These are phyloP conservation scores for Canariomyces notabilis DNA, from an alignment of 2,329 filamentous ascomycete genomes.

Conservation along the genomic window DNA sequence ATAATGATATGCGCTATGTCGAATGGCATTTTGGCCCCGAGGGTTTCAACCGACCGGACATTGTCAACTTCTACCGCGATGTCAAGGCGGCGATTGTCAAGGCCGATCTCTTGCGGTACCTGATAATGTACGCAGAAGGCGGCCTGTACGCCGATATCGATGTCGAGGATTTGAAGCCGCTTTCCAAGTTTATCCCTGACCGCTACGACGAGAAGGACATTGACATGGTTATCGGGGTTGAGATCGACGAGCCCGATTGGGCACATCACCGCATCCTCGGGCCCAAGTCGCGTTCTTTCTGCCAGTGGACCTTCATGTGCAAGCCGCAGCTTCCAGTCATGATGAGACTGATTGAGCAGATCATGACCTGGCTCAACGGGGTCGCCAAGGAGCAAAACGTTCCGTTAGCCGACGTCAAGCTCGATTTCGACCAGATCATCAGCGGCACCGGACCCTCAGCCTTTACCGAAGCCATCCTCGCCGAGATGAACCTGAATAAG, in stretches of 20 bases:
- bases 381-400: slow-evolving; percentile 55
- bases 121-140: slow-evolving; percentile 63
- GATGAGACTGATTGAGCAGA: slow-evolving; percentile 62
- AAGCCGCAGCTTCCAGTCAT: slow-evolving; percentile 64
- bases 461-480: slow-evolving; percentile 60
- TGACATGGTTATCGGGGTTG: slow-evolving; percentile 64
- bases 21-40: slow-evolving; percentile 61
- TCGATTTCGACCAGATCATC: slow-evolving; percentile 69
- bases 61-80: slow-evolving; percentile 55
- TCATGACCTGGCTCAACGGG: slow-evolving; percentile 59
- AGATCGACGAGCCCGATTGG: slow-evolving; percentile 66
- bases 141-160: slow-evolving; percentile 46
- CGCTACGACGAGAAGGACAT: slow-evolving; percentile 60
- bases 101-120: slow-evolving; percentile 60
- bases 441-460: slow-evolving; percentile 67
- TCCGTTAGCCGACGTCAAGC: slow-evolving; percentile 53
- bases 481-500: slow-evolving; percentile 53
- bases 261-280: slow-evolving; percentile 60
- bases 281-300: slow-evolving; percentile 64
- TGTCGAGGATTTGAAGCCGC: slow-evolving; percentile 37
- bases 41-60: slow-evolving; percentile 62
- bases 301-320: slow-evolving; percentile 70
- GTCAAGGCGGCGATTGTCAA: slow-evolving; percentile 62
- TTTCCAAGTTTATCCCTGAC: slow-evolving; percentile 54
- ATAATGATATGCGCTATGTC: slow-evolving; percentile 62